phyloP scores from a whole-genome alignment of 2,329 filamentous ascomycete genomes.

The Calonectria fujianensis region DNA sequence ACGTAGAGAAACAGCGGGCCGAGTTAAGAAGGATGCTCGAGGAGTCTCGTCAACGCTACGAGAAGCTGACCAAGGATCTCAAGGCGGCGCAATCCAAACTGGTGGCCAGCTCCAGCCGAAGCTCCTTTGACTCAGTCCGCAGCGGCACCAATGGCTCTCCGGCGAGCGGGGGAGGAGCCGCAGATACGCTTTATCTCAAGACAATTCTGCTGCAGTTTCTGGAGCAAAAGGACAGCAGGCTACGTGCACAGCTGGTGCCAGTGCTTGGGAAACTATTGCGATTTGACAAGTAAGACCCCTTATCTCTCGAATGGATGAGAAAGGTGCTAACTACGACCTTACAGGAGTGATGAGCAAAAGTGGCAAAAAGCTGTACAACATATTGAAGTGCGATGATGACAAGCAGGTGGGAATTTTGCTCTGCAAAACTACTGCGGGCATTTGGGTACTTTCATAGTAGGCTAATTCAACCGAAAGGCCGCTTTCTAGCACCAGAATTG shows the following conservation, averaged over 20 bases:
- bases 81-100: constrained; percentile 72
- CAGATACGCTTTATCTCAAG: constrained; percentile 82
- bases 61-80: constrained; percentile 84
- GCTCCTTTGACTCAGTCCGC: constrained; percentile 62
- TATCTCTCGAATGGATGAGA: constrained; percentile 1
- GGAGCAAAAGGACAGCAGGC: constrained; percentile 85
- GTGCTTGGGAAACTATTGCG: constrained; percentile 85
- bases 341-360: constrained; percentile 84
- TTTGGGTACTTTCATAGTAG: neutral
- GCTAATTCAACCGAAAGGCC: no score
- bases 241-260: constrained; percentile 84
- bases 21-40: constrained; percentile 86
- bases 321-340: constrained; percentile 44
- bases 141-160: constrained; percentile 59
- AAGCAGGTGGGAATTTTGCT: constrained; percentile 4
- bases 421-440: constrained; percentile 1
- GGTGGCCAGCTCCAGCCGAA: constrained; percentile 66
- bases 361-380: constrained; percentile 86
- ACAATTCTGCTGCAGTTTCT: constrained; percentile 88
- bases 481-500: constrained; percentile 22
- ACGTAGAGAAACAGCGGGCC: constrained; percentile 87
- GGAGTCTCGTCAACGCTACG: constrained; percentile 84
- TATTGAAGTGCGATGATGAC: constrained; percentile 61
- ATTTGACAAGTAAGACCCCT: constrained; percentile 80
- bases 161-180: constrained; percentile 51